Percentiles rank a stretch among this genome's conserved stretches.
These are phyloP conservation scores for Knufia petricola DNA, from an alignment of 2,329 filamentous ascomycete species.

Conservation along the genomic window DNA sequence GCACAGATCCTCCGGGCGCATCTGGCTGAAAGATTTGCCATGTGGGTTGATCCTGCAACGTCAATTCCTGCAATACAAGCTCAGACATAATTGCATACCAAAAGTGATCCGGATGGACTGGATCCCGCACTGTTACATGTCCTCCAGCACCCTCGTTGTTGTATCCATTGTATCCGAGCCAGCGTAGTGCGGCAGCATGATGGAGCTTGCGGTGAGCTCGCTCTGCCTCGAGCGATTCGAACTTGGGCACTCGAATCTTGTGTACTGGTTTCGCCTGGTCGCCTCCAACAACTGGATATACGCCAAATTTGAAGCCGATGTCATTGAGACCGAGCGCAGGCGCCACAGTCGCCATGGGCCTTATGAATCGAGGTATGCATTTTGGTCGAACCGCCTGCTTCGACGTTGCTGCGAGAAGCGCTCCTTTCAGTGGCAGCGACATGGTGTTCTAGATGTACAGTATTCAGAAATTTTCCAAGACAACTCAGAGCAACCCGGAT, in stretches of 20 bases:
- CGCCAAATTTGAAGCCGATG: constrained; percentile 3
- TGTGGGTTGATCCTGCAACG: constrained; percentile 29
- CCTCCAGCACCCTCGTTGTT: constrained; percentile 26
- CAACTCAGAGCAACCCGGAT: background rate
- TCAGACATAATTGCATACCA: constrained; percentile 22
- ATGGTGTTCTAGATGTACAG: background rate
- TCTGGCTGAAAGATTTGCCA: constrained; percentile 31
- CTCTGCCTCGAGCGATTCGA: constrained; percentile 17
- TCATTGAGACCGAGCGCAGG: background rate
- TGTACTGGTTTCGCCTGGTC: constrained; percentile 13
- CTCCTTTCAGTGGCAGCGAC: background rate
- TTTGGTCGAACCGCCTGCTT: background rate
- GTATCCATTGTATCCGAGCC: constrained; percentile 24
- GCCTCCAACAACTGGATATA: constrained; percentile 7
- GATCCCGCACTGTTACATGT: constrained; percentile 37
- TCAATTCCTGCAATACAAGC: constrained; percentile 27
- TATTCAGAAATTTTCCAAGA: background rate
- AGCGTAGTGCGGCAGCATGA: constrained; percentile 32
- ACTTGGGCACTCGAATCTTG: constrained; percentile 16
- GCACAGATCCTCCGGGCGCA: constrained; percentile 33
- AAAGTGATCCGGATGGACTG: constrained; percentile 26
- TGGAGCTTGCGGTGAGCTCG: constrained; percentile 23
- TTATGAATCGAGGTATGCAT: background rate
- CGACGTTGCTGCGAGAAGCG: background rate
- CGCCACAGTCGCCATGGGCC: constrained; percentile 4